A percentile compares a stretch with the other conserved stretches of the same genome.
phyloP scores from a whole-genome alignment of 352 stramenopile genomes.

The Peronospora destructor region DNA sequence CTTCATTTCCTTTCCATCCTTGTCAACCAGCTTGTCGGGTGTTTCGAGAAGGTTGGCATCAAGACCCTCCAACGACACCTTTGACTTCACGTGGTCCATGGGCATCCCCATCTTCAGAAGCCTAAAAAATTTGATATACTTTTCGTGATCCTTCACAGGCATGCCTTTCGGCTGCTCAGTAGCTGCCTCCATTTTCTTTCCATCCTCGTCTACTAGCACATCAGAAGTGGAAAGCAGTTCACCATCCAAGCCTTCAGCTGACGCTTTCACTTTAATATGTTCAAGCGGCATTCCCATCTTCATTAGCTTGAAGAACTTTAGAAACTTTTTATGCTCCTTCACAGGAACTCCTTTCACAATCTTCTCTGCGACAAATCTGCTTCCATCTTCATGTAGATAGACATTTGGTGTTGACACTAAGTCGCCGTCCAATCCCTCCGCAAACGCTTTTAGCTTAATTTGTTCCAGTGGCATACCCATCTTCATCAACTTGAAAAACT shows the following conservation, averaged over 20 bases:
- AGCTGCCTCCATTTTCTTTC: slow-evolving; percentile 27
- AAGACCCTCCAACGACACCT: slow-evolving; percentile 53
- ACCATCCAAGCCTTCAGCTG: slow-evolving; percentile 48
- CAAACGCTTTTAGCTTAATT: slow-evolving; percentile 61
- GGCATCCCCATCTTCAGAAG: slow-evolving; percentile 87
- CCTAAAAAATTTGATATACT: slow-evolving; percentile 93
- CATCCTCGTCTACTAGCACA: slow-evolving; percentile 42
- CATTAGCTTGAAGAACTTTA: slow-evolving; percentile 71
- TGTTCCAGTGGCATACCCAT: slow-evolving; percentile 80
- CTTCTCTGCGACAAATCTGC: slow-evolving; percentile 21
- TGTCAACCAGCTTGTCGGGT: slow-evolving; percentile 51
- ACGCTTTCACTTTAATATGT: slow-evolving; percentile 60
- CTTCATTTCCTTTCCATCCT: slow-evolving; percentile 43
- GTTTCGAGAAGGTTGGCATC: slow-evolving; percentile 48
- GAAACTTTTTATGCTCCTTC: slow-evolving; percentile 87
- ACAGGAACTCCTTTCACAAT: slow-evolving; percentile 36
- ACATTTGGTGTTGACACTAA: slow-evolving; percentile 72
- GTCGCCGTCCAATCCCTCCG: slow-evolving; percentile 85
- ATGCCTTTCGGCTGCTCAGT: slow-evolving; percentile 24
- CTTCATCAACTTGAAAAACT: slow-evolving; percentile 78
- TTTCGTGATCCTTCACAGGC: slow-evolving; percentile 81
- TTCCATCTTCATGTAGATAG: slow-evolving; percentile 55
- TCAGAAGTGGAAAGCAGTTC: slow-evolving; percentile 51
- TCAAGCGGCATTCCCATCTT: slow-evolving; percentile 76
- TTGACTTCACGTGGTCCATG: slow-evolving; percentile 85